Percentiles rank a stretch among this genome's conserved stretches.
Conservation (phyloP, 1,139 yeast species). For the Suhomyces panamericanus region DNA sequence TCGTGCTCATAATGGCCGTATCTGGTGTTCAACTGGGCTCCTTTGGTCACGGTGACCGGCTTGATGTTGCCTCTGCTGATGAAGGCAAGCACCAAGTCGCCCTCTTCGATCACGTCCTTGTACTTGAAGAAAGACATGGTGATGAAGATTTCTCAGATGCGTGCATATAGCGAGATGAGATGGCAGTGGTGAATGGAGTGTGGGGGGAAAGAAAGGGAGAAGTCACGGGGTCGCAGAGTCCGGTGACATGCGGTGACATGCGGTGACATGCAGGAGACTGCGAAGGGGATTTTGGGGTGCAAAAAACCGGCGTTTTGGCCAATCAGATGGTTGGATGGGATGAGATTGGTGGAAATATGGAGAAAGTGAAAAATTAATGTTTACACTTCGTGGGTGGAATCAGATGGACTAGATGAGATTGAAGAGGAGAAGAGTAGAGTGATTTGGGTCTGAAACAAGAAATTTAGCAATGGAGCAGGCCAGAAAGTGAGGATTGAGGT, state of each 20-base stretch:
- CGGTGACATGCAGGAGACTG: neutral
- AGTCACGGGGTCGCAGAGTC: too few relatives aligned
- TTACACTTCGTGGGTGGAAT: too few relatives aligned
- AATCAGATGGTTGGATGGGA: neutral
- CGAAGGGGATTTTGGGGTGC: neutral
- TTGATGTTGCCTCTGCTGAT: constrained; percentile 77
- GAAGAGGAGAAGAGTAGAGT: too few relatives aligned
- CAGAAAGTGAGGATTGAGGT: too few relatives aligned
- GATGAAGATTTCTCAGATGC: constrained; percentile 5
- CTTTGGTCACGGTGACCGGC: constrained; percentile 64
- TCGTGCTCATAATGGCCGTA: constrained; percentile 87
- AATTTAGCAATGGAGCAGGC: too few relatives aligned
- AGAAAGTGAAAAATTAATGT: neutral
- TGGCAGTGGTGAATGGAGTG: neutral
- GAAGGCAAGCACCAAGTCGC: constrained; percentile 85
- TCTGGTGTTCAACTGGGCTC: constrained; percentile 71
- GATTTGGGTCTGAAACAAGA: too few relatives aligned
- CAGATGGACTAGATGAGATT: too few relatives aligned
- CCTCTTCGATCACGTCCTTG: constrained; percentile 67
- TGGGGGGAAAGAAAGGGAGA: neutral
- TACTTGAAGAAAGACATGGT: constrained; percentile 49
- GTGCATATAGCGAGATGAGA: constrained; percentile 7
- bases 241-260: too few relatives aligned
- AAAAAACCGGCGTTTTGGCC: too few relatives aligned
- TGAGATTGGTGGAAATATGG: neutral